Conservation (phyloP, 1,139 yeast species). For the Wickerhamomyces sp. region DNA sequence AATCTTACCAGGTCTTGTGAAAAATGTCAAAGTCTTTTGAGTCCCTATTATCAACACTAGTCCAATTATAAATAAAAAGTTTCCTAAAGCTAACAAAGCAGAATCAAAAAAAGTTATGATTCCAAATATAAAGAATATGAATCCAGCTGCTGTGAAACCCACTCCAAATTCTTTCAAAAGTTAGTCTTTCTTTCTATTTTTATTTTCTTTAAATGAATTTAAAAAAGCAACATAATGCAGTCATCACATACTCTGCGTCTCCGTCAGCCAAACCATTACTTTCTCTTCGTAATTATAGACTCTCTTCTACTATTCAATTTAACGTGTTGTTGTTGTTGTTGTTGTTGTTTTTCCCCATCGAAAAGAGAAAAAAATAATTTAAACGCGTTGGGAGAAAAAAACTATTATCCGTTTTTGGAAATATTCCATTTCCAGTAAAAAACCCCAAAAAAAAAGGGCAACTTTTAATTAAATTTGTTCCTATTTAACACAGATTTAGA, state of each 20-base stretch:
- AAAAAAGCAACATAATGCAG: conserved; percentile 25
- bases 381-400: no score
- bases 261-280: conserved; percentile 73
- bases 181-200: background rate
- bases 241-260: conserved; percentile 59
- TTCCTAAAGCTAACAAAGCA: conserved; percentile 85
- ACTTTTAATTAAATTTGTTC: no score
- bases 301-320: no score
- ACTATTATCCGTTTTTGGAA: no score
- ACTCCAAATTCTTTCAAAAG: conserved; percentile 72
- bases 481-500: no score
- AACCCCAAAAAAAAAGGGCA: no score
- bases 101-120: conserved; percentile 83
- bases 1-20: conserved; percentile 80
- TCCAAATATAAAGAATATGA: conserved; percentile 75
- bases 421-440: no score
- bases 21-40: conserved; percentile 75
- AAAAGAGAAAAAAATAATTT: no score
- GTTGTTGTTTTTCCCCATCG: no score
- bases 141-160: conserved; percentile 82
- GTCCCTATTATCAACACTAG: conserved; percentile 83
- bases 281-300: no score
- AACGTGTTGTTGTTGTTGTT: no score
- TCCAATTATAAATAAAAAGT: conserved; percentile 74
- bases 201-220: background rate